Conservation (phyloP, 352 stramenopile species). For the Phytophthora citrophthora region DNA sequence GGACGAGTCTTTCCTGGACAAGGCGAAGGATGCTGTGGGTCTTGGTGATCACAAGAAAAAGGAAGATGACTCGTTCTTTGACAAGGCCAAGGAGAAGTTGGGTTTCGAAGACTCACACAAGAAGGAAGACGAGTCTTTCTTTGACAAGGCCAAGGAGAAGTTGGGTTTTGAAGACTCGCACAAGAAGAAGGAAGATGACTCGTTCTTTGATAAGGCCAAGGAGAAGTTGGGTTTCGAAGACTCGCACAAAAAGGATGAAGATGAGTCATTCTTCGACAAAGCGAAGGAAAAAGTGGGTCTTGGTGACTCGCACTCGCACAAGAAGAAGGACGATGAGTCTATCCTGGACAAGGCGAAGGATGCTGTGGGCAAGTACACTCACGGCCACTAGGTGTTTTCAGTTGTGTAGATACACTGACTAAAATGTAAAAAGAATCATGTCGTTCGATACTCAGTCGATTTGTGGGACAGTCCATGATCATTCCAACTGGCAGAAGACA, state of each 20-base stretch:
- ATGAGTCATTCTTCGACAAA: constrained; percentile 30
- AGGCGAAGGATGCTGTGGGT: constrained; percentile 19
- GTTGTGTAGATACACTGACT: background rate
- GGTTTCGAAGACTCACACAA: constrained; percentile 14
- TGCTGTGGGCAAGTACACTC: constrained; percentile 18
- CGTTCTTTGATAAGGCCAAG: constrained; percentile 29
- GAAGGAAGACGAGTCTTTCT: constrained; percentile 28
- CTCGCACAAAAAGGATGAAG: constrained; percentile 20
- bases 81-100: constrained; percentile 29
- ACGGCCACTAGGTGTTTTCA: constrained; percentile 8
- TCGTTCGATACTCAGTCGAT: background rate
- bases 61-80: constrained; percentile 27
- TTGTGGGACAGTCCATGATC: background rate
- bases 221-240: constrained; percentile 16
- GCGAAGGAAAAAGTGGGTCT: constrained; percentile 30
- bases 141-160: constrained; percentile 30
- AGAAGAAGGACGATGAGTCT: constrained; percentile 26
- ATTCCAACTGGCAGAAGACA: background rate
- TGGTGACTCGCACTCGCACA: constrained; percentile 21
- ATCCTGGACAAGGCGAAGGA: constrained; percentile 37
- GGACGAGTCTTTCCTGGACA: constrained; percentile 26
- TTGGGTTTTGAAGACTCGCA: constrained; percentile 18
- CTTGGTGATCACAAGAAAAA: constrained; percentile 20
- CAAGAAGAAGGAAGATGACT: constrained; percentile 29
- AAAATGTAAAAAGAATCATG: constrained; percentile 1